phyloP scores from a whole-genome alignment of 495 filamentous ascomycete species.

The Cercophora samala region DNA sequence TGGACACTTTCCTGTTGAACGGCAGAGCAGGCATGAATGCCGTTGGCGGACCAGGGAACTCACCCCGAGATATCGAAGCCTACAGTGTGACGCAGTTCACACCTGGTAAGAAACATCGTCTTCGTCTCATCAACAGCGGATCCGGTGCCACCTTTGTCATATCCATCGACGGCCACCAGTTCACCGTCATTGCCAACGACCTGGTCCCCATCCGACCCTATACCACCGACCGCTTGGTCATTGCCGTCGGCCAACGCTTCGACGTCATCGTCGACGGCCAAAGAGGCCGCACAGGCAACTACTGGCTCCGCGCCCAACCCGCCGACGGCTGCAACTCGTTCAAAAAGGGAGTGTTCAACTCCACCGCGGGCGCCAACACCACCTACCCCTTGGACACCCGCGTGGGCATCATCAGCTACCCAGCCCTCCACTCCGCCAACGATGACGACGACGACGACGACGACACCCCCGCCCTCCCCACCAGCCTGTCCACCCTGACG shows the following conservation, averaged over 20 bases:
- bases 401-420: neutral
- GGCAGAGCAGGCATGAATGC: constrained; percentile 25
- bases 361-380: constrained; percentile 18
- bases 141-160: constrained; percentile 50
- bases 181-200: constrained; percentile 54
- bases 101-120: constrained; percentile 45
- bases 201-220: constrained; percentile 52
- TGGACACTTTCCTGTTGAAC: constrained; percentile 36
- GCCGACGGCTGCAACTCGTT: constrained; percentile 54
- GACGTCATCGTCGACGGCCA: constrained; percentile 64
- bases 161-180: constrained; percentile 50
- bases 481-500: constrained; percentile 4
- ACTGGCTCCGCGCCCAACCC: constrained; percentile 4
- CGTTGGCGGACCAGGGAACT: constrained; percentile 24
- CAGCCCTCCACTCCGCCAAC: neutral
- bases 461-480: neutral
- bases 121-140: constrained; percentile 57
- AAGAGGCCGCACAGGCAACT: constrained; percentile 37
- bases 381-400: constrained; percentile 19
- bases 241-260: constrained; percentile 68
- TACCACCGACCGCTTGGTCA: constrained; percentile 41
- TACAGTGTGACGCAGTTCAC: constrained; percentile 37
- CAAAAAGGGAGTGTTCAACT: constrained; percentile 23
- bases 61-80: constrained; percentile 32
- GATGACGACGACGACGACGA: neutral